phyloP scores from a whole-genome alignment of 1,284 basidiomycete species.

The Pholiota adiposa region DNA sequence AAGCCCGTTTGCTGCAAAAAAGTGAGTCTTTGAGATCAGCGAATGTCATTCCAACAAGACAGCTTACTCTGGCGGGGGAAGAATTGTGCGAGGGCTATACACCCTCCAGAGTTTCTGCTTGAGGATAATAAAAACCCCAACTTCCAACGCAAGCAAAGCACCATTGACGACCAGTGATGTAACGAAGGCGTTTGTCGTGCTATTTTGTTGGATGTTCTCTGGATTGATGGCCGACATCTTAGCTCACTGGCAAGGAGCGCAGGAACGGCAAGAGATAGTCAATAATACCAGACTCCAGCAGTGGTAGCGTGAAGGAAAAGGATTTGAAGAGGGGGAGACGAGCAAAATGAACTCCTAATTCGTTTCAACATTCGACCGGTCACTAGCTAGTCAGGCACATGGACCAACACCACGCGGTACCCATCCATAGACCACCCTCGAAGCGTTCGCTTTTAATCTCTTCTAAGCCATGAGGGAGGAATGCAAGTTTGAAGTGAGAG shows the following conservation, averaged over 20 bases:
- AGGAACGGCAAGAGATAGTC: neutral
- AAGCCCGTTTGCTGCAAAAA: slow-evolving; percentile 46
- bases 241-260: neutral
- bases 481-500: too few relatives aligned
- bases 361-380: neutral
- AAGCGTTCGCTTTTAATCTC: neutral
- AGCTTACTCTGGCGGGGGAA: slow-evolving; percentile 52
- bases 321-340: neutral
- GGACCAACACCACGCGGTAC: neutral
- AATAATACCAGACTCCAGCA: neutral
- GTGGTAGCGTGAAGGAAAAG: neutral
- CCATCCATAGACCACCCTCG: neutral
- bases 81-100: slow-evolving; percentile 62
- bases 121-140: slow-evolving; percentile 57
- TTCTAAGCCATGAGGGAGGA: neutral
- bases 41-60: neutral
- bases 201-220: slow-evolving; percentile 20
- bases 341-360: neutral
- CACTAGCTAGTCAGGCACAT: neutral
- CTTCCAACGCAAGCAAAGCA: slow-evolving; percentile 54
- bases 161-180: slow-evolving; percentile 61
- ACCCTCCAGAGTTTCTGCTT: slow-evolving; percentile 49
- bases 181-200: slow-evolving; percentile 48
- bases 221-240: slow-evolving; percentile 10
- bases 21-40: neutral